phyloP scores from a whole-genome alignment of 306 rosid genomes.

The Dryas octopetala region DNA sequence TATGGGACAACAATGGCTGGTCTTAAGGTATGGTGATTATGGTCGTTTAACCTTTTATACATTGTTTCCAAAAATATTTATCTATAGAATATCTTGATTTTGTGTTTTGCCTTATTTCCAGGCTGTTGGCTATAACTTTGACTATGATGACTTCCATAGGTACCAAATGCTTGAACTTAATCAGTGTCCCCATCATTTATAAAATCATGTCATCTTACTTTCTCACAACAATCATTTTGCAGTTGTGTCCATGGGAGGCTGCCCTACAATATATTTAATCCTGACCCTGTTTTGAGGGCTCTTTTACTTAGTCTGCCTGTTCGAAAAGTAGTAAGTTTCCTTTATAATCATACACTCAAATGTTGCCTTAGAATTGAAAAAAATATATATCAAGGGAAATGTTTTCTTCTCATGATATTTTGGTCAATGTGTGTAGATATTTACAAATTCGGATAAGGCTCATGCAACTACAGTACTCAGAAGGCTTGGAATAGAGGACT shows the following conservation, averaged over 20 bases:
- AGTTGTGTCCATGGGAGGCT: slow-evolving; percentile 86
- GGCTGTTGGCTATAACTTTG: slow-evolving; percentile 78
- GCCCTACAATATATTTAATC: slow-evolving; percentile 64
- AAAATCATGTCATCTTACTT: not conserved
- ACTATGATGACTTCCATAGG: slow-evolving; percentile 69
- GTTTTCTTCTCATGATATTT: slow-evolving; percentile 5
- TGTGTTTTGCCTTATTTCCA: slow-evolving; percentile 31
- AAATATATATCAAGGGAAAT: not conserved
- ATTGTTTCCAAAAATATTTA: not conserved
- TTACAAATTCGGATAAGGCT: slow-evolving; percentile 60
- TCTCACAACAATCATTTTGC: slow-evolving; percentile 25
- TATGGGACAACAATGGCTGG: slow-evolving; percentile 97
- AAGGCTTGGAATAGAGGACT: slow-evolving; percentile 82
- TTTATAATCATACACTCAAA: not conserved
- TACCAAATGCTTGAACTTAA: slow-evolving; percentile 17
- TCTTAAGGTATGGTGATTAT: slow-evolving; percentile 54
- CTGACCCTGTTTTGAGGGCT: slow-evolving; percentile 70
- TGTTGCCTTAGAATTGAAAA: not conserved
- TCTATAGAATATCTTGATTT: not conserved
- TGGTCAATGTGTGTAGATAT: slow-evolving; percentile 44
- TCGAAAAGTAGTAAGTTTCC: slow-evolving; percentile 67
- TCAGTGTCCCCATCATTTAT: not conserved
- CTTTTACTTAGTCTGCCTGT: slow-evolving; percentile 73
- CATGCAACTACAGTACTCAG: slow-evolving; percentile 62
- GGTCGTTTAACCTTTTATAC: slow-evolving; percentile 9